Percentiles rank a stretch among this genome's conserved stretches.
Conservation (phyloP, 2,329 filamentous ascomycete genomes). For the Penicillium sp. region DNA sequence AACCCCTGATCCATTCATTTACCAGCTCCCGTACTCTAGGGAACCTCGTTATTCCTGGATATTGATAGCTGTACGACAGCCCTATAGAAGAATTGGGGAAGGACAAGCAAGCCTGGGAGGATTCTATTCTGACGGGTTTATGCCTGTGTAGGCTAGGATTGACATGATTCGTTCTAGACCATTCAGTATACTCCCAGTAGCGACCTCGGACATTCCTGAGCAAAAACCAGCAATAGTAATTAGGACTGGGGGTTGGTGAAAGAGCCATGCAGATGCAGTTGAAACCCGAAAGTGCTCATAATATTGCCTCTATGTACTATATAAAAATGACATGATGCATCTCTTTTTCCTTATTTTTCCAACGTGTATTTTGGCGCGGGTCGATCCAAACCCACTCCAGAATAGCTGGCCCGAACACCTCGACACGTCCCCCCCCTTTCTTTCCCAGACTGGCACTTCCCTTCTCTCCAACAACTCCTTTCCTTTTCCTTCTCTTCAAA, state of each 20-base stretch:
- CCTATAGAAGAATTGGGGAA: not conserved
- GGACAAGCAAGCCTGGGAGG: not conserved
- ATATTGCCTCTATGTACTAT: not conserved
- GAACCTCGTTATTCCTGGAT: not conserved
- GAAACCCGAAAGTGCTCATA: not conserved
- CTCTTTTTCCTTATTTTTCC: not conserved
- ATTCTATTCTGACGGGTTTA: not conserved
- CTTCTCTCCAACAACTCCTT: slow-evolving; percentile 24
- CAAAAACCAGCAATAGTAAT: not conserved
- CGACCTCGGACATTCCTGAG: not conserved
- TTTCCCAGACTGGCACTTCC: slow-evolving; percentile 30
- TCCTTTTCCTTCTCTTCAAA: slow-evolving; percentile 20
- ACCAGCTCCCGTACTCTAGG: not conserved
- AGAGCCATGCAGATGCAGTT: slow-evolving; percentile 8
- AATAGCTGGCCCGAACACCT: slow-evolving; percentile 23
- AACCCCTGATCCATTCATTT: slow-evolving; percentile 21
- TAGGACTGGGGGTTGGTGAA: not conserved
- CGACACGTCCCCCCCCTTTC: slow-evolving; percentile 30
- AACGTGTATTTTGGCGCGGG: slow-evolving; percentile 8
- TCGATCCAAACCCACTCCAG: slow-evolving; percentile 23
- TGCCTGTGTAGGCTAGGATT: not conserved
- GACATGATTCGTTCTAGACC: not conserved
- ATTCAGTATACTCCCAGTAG: not conserved
- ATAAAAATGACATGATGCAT: not conserved
- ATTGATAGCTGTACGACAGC: not conserved